Evolutionary conservation across 2,329 filamentous ascomycete genomes (phyloP).

Genomic region (Colletotrichum plurivorum): DNA sequence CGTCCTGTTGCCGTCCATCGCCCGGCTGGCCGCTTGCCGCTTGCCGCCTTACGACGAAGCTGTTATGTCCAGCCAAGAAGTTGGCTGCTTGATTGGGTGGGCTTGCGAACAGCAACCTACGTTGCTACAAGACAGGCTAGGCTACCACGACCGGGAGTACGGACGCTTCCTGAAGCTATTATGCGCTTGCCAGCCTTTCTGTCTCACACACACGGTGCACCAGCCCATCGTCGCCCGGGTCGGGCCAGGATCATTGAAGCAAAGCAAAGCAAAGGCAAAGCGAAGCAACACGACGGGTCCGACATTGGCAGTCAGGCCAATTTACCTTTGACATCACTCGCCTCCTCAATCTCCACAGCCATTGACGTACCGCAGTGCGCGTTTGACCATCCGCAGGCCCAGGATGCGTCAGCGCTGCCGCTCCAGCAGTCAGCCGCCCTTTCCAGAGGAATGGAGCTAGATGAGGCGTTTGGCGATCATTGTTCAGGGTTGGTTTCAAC

Average conservation of each 20-base stretch:
- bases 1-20: neutral
- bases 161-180: neutral
- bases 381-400: conserved; percentile 4
- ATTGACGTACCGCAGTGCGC: neutral
- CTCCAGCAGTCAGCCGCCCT: neutral
- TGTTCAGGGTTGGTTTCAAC: conserved; percentile 25
- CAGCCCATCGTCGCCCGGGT: neutral
- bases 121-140: too few relatives aligned
- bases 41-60: neutral
- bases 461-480: conserved; percentile 18
- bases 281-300: neutral
- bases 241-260: too few relatives aligned
- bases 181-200: neutral
- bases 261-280: neutral
- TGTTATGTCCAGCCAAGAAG: neutral
- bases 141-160: neutral
- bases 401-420: neutral
- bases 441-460: conserved; percentile 19
- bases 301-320: neutral
- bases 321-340: conserved; percentile 2
- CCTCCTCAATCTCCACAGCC: conserved; percentile 22
- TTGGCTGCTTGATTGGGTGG: too few relatives aligned
- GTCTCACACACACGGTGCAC: neutral
- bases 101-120: neutral
- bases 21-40: neutral